Percentiles rank a stretch among this genome's conserved stretches.
These are phyloP conservation scores for Mycena vitilis DNA, from an alignment of 768 basidiomycete genomes.

Conservation along the genomic window DNA sequence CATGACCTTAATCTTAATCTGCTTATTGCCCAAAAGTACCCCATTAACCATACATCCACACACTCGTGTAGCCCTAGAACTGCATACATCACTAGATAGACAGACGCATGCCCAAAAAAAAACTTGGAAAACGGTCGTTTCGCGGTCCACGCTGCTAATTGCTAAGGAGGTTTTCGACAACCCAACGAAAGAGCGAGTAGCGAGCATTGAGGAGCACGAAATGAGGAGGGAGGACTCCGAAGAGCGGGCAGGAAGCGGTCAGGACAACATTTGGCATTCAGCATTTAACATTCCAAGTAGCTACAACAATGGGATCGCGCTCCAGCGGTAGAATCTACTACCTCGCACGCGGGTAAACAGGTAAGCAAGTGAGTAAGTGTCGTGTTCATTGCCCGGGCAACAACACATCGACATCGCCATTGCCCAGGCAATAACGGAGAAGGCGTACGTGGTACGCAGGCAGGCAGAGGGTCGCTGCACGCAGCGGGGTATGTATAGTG, in stretches of 20 bases:
- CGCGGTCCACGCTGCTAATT: not conserved
- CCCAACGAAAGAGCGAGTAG: no score
- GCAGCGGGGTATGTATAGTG: conserved; percentile 25
- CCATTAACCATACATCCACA: not conserved
- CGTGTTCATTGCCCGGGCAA: conserved; percentile 10
- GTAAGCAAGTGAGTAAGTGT: not conserved
- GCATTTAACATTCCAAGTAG: not conserved
- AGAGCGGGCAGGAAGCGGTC: no score
- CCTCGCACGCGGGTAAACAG: not conserved
- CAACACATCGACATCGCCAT: not conserved
- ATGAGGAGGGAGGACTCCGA: no score
- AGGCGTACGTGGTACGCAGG: not conserved
- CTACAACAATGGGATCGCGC: not conserved
- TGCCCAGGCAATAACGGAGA: conserved; percentile 9
- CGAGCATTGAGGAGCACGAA: no score
- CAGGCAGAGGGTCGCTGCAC: conserved; percentile 25
- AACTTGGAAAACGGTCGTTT: not conserved
- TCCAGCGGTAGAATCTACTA: conserved; percentile 1
- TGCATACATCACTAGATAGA: conserved; percentile 21
- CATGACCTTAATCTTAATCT: not conserved
- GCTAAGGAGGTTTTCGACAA: no score
- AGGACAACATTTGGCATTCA: not conserved
- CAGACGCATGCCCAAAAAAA: not conserved
- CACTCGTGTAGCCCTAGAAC: conserved; percentile 29
- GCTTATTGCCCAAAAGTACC: conserved; percentile 27